Evolutionary conservation across 495 filamentous ascomycete genomes (phyloP).

Genomic region (Astrothelium macrocarpum): DNA sequence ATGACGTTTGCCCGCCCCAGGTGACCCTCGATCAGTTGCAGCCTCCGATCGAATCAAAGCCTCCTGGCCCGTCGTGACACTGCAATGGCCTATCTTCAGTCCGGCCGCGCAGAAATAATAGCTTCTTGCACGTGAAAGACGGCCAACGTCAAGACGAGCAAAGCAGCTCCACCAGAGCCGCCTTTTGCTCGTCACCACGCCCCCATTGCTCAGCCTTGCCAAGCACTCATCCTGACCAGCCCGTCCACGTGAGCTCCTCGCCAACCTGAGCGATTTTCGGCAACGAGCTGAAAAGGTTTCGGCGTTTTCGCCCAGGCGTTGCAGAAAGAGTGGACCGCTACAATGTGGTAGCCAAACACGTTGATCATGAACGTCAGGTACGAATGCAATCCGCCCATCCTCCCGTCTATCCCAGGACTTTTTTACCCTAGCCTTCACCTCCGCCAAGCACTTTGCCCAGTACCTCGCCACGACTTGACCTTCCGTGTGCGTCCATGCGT

Average conservation of each 20-base stretch:
- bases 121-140: slow-evolving; percentile 6
- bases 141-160: background rate
- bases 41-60: slow-evolving; percentile 6
- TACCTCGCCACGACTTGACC: background rate
- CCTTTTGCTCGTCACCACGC: background rate
- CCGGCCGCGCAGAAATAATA: background rate
- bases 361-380: background rate
- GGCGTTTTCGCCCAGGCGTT: background rate
- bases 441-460: background rate
- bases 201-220: background rate
- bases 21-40: background rate
- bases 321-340: background rate
- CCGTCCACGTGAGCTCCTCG: background rate
- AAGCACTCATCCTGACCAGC: background rate
- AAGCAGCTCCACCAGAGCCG: background rate
- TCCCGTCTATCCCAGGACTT: background rate
- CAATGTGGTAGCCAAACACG: background rate
- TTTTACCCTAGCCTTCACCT: background rate
- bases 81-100: background rate
- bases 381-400: slow-evolving; percentile 2
- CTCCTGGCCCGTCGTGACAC: background rate
- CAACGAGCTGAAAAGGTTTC: background rate
- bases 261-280: background rate
- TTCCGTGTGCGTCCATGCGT: background rate
- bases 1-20: background rate